Evolutionary conservation across 139 green algal genomes (phyloP), one percentile per base, ranked within the genome.

Genomic region (Diplosphaera chodatii): DNA sequence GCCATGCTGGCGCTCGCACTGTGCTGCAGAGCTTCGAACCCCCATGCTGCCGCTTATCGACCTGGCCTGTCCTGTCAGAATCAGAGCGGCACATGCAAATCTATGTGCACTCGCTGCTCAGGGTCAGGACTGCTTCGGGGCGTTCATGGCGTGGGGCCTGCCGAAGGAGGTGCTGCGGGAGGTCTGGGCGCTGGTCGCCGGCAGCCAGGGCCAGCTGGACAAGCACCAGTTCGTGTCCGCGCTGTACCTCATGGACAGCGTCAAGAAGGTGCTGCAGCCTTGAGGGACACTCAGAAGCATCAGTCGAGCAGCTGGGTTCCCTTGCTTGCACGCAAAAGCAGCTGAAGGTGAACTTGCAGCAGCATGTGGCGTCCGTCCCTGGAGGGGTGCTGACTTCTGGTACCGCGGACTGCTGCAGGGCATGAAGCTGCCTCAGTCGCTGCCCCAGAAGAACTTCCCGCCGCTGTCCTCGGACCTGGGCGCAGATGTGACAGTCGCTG

Each of bases 131-230:
- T 95, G 89, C 83, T 91, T 94, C 63, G 75, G 70, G 0, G 77
- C 78, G 23, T 96, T 97, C 81, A 85, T 91, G 82, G 84, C 86
- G 66, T 91, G 81, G 55, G 89, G 91, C 1, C 76, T 96, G 68
- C 86, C 91, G 68, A 91, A 93, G 75, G 63, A 56, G 1, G 70
- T 76, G 3, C 81, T 97, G 68, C 83, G 84, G 78, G 78, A 84
- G 34, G 77, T 91, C 41, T 91, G 89, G 81, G 81, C 80, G 29
- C 73, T 82, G 70, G 89, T 93, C 66, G 88, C 90, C 1, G 89
- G 88, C 16, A 64, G 83, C 64, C 76, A 78, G 27, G 80, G 86
- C 13, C 55, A 68, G 22, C 83, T 97, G 29, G 87, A 77, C 22
- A 27, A 64, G 55, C 40, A 76, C 32, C 88, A 96, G 77, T 95